Percentiles rank a stretch among this genome's conserved stretches.
These are phyloP conservation scores for Boletus pseudo-olivaceus DNA, from an alignment of 768 basidiomycete species.

Conservation along the genomic window DNA sequence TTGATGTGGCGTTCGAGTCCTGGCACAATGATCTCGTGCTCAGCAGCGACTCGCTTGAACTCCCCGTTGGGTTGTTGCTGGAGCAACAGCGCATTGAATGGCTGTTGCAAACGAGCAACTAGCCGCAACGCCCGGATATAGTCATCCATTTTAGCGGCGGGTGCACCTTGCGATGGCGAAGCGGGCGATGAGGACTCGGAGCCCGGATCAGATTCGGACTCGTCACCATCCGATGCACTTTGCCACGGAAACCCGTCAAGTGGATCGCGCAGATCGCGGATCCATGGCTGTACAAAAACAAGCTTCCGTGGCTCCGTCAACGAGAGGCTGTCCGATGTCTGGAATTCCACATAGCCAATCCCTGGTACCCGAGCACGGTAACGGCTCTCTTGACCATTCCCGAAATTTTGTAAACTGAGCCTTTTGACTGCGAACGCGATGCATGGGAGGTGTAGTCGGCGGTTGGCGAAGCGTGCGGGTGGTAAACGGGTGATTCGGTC, in stretches of 20 bases:
- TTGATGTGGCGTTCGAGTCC: too few relatives aligned
- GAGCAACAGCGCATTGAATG: slow-evolving; percentile 5
- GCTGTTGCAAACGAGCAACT: not conserved
- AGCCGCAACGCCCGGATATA: not conserved
- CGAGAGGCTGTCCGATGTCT: not conserved
- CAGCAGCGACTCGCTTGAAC: slow-evolving; percentile 18
- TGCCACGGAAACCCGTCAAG: not conserved
- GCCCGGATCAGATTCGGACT: not conserved
- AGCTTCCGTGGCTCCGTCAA: not conserved
- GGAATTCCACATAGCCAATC: slow-evolving; percentile 4
- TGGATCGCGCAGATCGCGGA: slow-evolving; percentile 4
- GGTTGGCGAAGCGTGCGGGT: not conserved
- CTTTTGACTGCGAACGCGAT: slow-evolving; percentile 3
- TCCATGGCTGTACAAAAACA: slow-evolving; percentile 12
- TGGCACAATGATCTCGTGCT: not conserved
- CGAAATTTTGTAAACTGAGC: not conserved
- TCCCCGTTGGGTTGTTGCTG: not conserved
- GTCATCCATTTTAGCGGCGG: not conserved
- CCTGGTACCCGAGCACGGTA: slow-evolving; percentile 4
- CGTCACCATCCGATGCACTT: not conserved
- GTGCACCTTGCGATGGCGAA: not conserved
- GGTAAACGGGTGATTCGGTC: not conserved
- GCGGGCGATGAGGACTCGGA: too few relatives aligned
- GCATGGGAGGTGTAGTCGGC: slow-evolving; percentile 9
- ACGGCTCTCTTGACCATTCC: not conserved